phyloP scores from a whole-genome alignment of 768 basidiomycete species.

The Macrolepiota albuminosa region DNA sequence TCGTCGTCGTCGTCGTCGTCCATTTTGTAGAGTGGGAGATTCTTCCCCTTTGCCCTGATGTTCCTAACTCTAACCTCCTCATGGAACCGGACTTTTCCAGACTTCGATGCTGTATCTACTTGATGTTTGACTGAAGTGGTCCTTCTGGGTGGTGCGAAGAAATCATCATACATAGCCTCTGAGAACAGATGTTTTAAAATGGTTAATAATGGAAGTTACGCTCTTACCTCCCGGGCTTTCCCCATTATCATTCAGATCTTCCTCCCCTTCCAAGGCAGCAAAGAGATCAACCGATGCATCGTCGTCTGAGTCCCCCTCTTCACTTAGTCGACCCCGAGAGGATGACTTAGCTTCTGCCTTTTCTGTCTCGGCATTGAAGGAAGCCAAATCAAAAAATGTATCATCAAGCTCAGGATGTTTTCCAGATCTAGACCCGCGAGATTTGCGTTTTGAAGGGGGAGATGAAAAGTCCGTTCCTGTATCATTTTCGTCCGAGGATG shows the following conservation, averaged over 20 bases:
- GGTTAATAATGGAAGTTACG: constrained; percentile 15
- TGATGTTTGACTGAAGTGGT: constrained; percentile 12
- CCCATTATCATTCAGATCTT: constrained; percentile 42
- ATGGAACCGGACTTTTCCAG: constrained; percentile 68
- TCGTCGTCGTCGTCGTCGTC: constrained; percentile 37
- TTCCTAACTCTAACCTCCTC: constrained; percentile 79
- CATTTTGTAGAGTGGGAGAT: constrained; percentile 44
- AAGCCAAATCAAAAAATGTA: constrained; percentile 81
- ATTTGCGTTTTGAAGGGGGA: constrained; percentile 18
- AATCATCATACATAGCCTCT: constrained; percentile 74
- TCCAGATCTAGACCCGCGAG: constrained; percentile 16
- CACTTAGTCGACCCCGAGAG: constrained; percentile 56
- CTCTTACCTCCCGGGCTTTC: constrained; percentile 33
- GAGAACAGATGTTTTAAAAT: constrained; percentile 2
- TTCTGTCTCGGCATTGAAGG: constrained; percentile 86
- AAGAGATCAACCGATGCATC: constrained; percentile 67
- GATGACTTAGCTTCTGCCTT: constrained; percentile 63
- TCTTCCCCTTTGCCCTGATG: constrained; percentile 70
- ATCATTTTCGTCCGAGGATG: constrained; percentile 30
- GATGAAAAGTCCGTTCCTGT: constrained; percentile 23
- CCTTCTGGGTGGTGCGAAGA: constrained; percentile 64
- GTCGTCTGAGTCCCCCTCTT: constrained; percentile 37
- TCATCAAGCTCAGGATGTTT: constrained; percentile 62
- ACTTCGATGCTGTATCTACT: constrained; percentile 14
- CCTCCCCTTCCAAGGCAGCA: constrained; percentile 46